Evolutionary conservation across 148 eudicot genomes (phyloP).

Genomic region (Camellia granthamiana): DNA sequence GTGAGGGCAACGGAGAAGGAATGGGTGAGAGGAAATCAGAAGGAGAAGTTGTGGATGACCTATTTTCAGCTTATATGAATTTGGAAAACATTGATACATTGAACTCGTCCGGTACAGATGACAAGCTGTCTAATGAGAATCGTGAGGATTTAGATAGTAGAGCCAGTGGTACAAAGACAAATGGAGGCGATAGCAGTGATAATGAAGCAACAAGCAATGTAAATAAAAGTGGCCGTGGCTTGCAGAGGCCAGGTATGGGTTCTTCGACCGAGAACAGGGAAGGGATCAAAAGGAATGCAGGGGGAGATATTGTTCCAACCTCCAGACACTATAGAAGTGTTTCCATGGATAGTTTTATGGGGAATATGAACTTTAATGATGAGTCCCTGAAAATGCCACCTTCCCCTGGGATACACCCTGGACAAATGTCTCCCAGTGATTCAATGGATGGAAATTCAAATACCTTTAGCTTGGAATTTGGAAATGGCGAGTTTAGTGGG

Average conservation of each 20-base stretch:
- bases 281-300: conserved; percentile 62
- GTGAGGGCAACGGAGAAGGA: conserved; percentile 45
- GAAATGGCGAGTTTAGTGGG: conserved; percentile 83
- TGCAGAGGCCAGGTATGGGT: conserved; percentile 25
- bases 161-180: conserved; percentile 83
- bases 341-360: conserved; percentile 96
- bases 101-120: conserved; percentile 79
- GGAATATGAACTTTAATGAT: conserved; percentile 58
- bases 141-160: conserved; percentile 78
- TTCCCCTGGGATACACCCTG: conserved; percentile 61
- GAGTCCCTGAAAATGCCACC: conserved; percentile 71
- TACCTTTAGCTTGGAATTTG: conserved; percentile 77
- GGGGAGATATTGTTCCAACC: conserved; percentile 62
- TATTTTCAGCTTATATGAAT: conserved; percentile 79
- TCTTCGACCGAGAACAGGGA: conserved; percentile 34
- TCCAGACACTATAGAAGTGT: conserved; percentile 74
- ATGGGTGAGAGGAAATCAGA: conserved; percentile 58
- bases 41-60: conserved; percentile 72
- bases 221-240: conserved; percentile 58
- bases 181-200: conserved; percentile 87
- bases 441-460: conserved; percentile 47
- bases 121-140: conserved; percentile 60
- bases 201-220: conserved; percentile 84
- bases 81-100: conserved; percentile 71
- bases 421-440: conserved; percentile 70